Conservation (phyloP, 345 rosid genomes). For the Nasturtium officinale region DNA sequence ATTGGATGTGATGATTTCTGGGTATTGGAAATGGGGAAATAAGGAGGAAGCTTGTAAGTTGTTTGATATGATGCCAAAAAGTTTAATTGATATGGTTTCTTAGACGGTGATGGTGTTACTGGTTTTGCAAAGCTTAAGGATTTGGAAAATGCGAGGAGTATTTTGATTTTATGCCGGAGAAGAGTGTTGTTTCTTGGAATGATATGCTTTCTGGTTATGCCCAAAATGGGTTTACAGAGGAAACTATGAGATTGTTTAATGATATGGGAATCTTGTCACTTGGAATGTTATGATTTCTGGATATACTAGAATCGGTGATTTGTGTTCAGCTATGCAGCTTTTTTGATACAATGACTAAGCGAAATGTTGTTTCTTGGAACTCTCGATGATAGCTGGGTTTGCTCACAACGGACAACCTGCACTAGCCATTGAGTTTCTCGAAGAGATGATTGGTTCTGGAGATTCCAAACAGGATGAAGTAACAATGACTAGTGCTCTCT, state of each 20-base stretch:
- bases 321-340: conserved; percentile 45
- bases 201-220: conserved; percentile 63
- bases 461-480: conserved; percentile 48
- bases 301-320: conserved; percentile 43
- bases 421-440: conserved; percentile 44
- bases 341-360: conserved; percentile 50
- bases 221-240: conserved; percentile 47
- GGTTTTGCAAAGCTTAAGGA: conserved; percentile 46
- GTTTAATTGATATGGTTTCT: conserved; percentile 44
- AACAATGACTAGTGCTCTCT: conserved; percentile 47
- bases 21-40: conserved; percentile 50
- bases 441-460: conserved; percentile 39
- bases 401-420: conserved; percentile 57
- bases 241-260: conserved; percentile 51
- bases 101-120: conserved; percentile 56
- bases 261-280: conserved; percentile 50
- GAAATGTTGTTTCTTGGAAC: conserved; percentile 57
- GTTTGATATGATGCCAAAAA: conserved; percentile 43
- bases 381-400: conserved; percentile 56
- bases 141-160: conserved; percentile 48
- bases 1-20: conserved; percentile 59
- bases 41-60: conserved; percentile 44
- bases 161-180: conserved; percentile 53
- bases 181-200: conserved; percentile 56
- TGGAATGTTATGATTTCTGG: conserved; percentile 60